Evolutionary conservation across 176 grass and related monocot genomes (phyloP), one percentile per base, ranked within the genome.

Genomic region (Zea mays): DNA sequence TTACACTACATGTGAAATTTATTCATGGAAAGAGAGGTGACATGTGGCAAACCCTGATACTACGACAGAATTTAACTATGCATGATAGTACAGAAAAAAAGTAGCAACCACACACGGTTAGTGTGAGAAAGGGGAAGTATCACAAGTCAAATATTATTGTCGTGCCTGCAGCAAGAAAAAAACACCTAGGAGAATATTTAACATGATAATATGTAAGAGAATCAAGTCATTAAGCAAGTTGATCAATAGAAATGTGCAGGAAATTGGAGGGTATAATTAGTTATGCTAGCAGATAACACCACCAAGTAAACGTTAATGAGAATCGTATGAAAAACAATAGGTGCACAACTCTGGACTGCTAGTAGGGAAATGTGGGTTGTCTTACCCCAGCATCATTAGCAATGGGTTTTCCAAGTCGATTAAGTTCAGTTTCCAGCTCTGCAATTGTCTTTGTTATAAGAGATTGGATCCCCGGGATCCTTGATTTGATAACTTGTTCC

Each of bases 331-430:
- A 49, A 12, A 77, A 42, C 17, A 65, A 27, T 65, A 64, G 33
- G 46, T 1, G 54, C 15, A 65, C 4, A 2, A 2, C 2, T 43
- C 43, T 79, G 20, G 38, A 19, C 36, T 67, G 54, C 0, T 27
- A 78, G 49, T 36, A 67, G 7, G 5, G 15, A 52, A 66, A 9
- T 27, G 7, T 21, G 35, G 3, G 10, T 27, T 40, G 3, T 79
- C 96, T 88, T 91, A 99, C 96, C 45, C 96, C 96, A 82, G 96
- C 92, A 84, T 99, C 96, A 6, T 81, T 85, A 80, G 96, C 96
- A 80, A 96, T 99, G 35, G 96, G 96, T 73, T 99, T 99, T 71
- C 96, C 96, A 62, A 99, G 87, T 69, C 96, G 92, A 37, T 82
- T 87, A 70, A 99, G 92, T 89, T 99, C 96, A 78, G 82, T 91